Conservation (phyloP, 495 filamentous ascomycete genomes). For the Staphylotrichum tortipilum region DNA sequence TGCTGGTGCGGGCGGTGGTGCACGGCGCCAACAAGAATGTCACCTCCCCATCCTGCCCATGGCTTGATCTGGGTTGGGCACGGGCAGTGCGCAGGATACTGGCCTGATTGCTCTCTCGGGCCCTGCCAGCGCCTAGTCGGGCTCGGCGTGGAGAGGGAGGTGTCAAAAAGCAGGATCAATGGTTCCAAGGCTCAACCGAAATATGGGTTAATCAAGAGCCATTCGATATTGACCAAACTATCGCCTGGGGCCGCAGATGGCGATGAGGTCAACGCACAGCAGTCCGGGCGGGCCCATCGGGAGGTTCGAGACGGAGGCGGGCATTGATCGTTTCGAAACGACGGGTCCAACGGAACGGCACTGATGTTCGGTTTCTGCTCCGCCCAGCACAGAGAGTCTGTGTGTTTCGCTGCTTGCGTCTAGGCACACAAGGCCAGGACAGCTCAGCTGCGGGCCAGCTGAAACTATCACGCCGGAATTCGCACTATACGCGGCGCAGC, state of each 20-base stretch:
- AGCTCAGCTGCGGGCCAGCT: too few relatives aligned
- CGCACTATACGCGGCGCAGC: not conserved
- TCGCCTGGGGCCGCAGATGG: not conserved
- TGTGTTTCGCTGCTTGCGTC: not conserved
- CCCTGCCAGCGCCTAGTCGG: not conserved
- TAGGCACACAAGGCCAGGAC: not conserved
- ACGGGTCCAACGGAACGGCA: not conserved
- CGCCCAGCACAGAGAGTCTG: not conserved
- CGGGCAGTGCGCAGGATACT: too few relatives aligned
- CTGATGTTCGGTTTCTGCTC: too few relatives aligned
- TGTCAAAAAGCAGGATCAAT: not conserved
- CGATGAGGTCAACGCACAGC: not conserved
- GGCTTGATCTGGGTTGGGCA: not conserved
- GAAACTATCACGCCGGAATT: too few relatives aligned
- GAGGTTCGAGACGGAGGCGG: too few relatives aligned
- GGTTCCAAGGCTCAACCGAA: not conserved
- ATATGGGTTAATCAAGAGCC: not conserved
- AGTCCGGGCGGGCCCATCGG: too few relatives aligned
- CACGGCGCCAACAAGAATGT: not conserved
- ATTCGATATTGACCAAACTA: conserved; percentile 1
- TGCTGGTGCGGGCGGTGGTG: not conserved
- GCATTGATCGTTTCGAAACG: conserved; percentile 3
- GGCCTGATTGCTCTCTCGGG: too few relatives aligned
- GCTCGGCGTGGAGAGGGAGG: not conserved
- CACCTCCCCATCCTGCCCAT: not conserved